A percentile compares a stretch with the other conserved stretches of the same genome.
Conservation (phyloP, 345 rosid genomes). For the Pistacia atlantica region DNA sequence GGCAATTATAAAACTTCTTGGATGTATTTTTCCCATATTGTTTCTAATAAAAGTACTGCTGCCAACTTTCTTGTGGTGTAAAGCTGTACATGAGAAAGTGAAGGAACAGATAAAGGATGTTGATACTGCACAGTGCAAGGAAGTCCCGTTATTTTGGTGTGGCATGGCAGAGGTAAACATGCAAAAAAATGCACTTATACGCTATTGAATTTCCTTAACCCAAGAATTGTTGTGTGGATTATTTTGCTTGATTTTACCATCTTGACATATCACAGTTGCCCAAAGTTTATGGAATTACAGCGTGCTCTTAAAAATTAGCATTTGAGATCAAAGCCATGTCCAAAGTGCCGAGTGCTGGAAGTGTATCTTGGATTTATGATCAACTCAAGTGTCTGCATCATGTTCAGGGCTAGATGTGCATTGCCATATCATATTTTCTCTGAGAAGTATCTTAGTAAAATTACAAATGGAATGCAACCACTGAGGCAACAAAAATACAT, state of each 20-base stretch:
- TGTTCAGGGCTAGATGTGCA: too few relatives aligned
- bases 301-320: neutral
- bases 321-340: neutral
- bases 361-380: neutral
- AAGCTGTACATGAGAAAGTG: slow-evolving; percentile 59
- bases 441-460: too few relatives aligned
- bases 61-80: slow-evolving; percentile 4
- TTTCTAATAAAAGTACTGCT: slow-evolving; percentile 8
- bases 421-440: too few relatives aligned
- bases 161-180: too few relatives aligned
- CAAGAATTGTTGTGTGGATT: slow-evolving; percentile 17
- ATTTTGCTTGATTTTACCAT: neutral
- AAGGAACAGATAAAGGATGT: slow-evolving; percentile 73
- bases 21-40: neutral
- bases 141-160: too few relatives aligned
- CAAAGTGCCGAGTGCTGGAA: neutral
- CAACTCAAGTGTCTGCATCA: too few relatives aligned
- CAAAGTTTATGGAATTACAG: too few relatives aligned
- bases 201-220: too few relatives aligned
- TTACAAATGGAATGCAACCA: too few relatives aligned
- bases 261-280: neutral
- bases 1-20: neutral
- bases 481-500: too few relatives aligned
- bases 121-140: too few relatives aligned
- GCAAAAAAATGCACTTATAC: too few relatives aligned